Conservation (phyloP, 2,329 filamentous ascomycete species). For the Salinomyces thailandicus region DNA sequence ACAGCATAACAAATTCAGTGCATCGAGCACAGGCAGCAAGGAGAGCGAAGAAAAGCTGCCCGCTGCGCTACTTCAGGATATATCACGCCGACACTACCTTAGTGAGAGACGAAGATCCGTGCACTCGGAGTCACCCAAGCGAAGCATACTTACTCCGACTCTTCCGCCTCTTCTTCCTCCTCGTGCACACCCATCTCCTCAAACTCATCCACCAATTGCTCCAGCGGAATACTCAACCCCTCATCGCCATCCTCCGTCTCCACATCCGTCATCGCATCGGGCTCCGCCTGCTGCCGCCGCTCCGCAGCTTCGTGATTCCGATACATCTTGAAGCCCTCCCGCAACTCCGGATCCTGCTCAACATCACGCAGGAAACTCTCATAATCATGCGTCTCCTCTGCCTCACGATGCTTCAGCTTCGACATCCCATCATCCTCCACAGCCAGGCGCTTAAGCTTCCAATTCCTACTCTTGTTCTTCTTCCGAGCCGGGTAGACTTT, state of each 20-base stretch:
- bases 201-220: slow-evolving; percentile 73
- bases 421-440: slow-evolving; percentile 81
- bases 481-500: slow-evolving; percentile 84
- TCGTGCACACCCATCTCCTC: slow-evolving; percentile 72
- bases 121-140: too few species aligned
- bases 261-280: slow-evolving; percentile 41
- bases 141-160: too few species aligned
- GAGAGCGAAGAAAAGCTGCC: too few species aligned
- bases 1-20: too few species aligned
- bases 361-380: slow-evolving; percentile 96
- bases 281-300: too few species aligned
- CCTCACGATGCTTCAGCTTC: slow-evolving; percentile 78
- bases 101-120: too few species aligned
- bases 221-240: slow-evolving; percentile 41
- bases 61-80: too few species aligned
- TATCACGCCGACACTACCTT: too few species aligned
- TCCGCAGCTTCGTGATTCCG: slow-evolving; percentile 52
- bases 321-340: slow-evolving; percentile 76
- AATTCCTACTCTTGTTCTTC: slow-evolving; percentile 64
- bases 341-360: slow-evolving; percentile 84
- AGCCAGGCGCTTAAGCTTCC: slow-evolving; percentile 89
- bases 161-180: too few species aligned
- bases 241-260: slow-evolving; percentile 46
- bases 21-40: too few species aligned
- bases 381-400: slow-evolving; percentile 83